Conservation (phyloP, 2,329 filamentous ascomycete species). For the Hymenoscyphus occultus region DNA sequence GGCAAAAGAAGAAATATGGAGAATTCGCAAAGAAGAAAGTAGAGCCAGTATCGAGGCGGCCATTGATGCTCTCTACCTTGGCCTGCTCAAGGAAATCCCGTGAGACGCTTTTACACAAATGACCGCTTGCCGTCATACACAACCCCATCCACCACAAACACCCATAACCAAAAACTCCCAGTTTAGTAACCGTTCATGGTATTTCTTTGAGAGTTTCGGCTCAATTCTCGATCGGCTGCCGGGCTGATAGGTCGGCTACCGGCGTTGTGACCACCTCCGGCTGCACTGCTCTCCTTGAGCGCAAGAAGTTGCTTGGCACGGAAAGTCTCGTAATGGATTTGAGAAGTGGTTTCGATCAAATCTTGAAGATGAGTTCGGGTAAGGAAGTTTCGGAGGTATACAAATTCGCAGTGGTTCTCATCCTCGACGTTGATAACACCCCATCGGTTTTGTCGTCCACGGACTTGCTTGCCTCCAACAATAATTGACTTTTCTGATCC, state of each 20-base stretch:
- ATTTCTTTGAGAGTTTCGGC: slow-evolving; percentile 94
- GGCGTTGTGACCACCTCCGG: slow-evolving; percentile 53
- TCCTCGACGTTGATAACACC: slow-evolving; percentile 99
- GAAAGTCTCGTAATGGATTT: slow-evolving; percentile 99
- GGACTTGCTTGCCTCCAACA: slow-evolving; percentile 94
- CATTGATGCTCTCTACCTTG: slow-evolving; percentile 30
- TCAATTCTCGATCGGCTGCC: slow-evolving; percentile 89
- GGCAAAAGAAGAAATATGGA: slow-evolving; percentile 36
- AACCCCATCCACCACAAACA: slow-evolving; percentile 16
- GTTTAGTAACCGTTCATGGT: slow-evolving; percentile 97
- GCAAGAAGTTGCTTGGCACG: slow-evolving; percentile 97
- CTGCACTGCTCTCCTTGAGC: slow-evolving; percentile 95
- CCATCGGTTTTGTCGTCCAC: slow-evolving; percentile 98
- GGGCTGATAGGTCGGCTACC: slow-evolving; percentile 93
- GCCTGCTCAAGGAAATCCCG: slow-evolving; percentile 33
- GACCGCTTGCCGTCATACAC: slow-evolving; percentile 33
- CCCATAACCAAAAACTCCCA: slow-evolving; percentile 15
- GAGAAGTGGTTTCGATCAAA: slow-evolving; percentile 96
- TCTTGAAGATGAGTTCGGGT: slow-evolving; percentile 98
- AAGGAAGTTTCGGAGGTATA: slow-evolving; percentile 97
- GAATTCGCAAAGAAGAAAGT: slow-evolving; percentile 31
- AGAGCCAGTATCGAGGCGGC: slow-evolving; percentile 32
- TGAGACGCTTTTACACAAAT: slow-evolving; percentile 36
- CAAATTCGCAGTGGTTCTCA: slow-evolving; percentile 99
- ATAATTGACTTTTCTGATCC: slow-evolving; percentile 98